These are phyloP conservation scores for Monosporascus sp. DNA, from an alignment of 2,329 filamentous ascomycete species.

Conservation along the genomic window DNA sequence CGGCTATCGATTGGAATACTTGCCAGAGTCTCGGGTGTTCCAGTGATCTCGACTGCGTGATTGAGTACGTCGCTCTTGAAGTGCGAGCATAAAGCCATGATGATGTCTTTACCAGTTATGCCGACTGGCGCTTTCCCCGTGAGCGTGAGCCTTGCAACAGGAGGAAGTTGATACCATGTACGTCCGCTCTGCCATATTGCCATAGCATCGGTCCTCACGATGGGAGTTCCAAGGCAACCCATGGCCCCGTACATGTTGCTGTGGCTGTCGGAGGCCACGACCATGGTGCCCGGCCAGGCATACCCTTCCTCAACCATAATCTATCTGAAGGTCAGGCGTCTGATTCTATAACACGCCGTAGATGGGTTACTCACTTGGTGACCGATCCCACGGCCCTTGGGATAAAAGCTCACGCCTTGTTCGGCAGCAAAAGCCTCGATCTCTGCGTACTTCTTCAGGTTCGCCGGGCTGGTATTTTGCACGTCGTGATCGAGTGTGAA, in stretches of 20 bases:
- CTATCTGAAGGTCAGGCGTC: conserved; percentile 28
- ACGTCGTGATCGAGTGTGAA: conserved; percentile 87
- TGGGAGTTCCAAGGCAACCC: conserved; percentile 68
- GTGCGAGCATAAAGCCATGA: conserved; percentile 78
- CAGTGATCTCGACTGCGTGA: conserved; percentile 83
- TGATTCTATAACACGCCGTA: conserved; percentile 63
- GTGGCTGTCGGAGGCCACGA: conserved; percentile 74
- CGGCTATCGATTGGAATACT: conserved; percentile 69
- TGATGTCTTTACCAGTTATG: conserved; percentile 91
- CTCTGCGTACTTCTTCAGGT: conserved; percentile 67
- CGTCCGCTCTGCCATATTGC: conserved; percentile 76
- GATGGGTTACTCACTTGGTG: conserved; percentile 63
- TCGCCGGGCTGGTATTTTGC: conserved; percentile 71
- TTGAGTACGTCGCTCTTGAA: conserved; percentile 87
- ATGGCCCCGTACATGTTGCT: conserved; percentile 81
- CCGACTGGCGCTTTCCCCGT: conserved; percentile 72
- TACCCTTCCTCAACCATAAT: conserved; percentile 37
- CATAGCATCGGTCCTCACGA: conserved; percentile 84
- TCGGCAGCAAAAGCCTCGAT: no score
- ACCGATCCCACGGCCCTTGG: conserved; percentile 74
- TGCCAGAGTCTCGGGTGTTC: conserved; percentile 68
- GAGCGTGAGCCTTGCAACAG: conserved; percentile 74
- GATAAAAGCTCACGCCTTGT: no score
- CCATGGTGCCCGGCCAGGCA: conserved; percentile 77
- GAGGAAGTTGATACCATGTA: conserved; percentile 89